Base-by-base conservation (phyloP, 1,139 yeast genomes). In the Citeromyces siamensis region DNA sequence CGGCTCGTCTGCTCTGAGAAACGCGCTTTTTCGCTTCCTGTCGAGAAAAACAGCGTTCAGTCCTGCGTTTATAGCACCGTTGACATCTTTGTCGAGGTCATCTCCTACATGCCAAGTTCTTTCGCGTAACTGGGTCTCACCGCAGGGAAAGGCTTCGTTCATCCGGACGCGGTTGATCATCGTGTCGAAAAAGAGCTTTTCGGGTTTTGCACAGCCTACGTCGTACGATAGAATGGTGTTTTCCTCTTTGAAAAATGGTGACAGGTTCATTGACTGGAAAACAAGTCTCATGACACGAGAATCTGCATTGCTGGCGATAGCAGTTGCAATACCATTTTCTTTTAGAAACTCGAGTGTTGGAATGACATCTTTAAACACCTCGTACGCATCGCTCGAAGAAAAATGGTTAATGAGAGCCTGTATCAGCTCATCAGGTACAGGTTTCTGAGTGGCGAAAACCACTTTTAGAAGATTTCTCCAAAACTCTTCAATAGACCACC, bases 71-170 rank as follows among this genome's bases (percentile, higher is more conserved):
- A 59, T 54, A 0, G 76, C 61, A 2, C 75, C 81, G 10, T 60
- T 46, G 41, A 70, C 60, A 47, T 79, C 88, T 37, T 71, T 66
- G 12, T 54, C 55, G 32, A 63, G 52, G 41, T 68, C 72, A 50
- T 79, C 86, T 1, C 88, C 88, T 32, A 77, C 58, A 49, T 79
- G 88, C 82, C 82, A 77, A 40, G 65, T 52, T 35, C 51, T 46
- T 28, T 56, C 28, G 36, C 28, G 5, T 49, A 52, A 46, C 20
- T 41, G 42, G 23, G 35, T 39, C 10, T 28, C 13, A 14, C 14
- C 21, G 19, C 20, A 26, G 12, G 27, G 17, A 29, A 21, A 5
- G 12, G 19, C 22, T 17, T 27, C 31, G 5, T 14, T 21, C 12
- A 10, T 14, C 10, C 19, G 26, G 8, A 13, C 36, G 9, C 22